Conservation (phyloP, 352 stramenopile species). For the Phytophthora ramorum region DNA sequence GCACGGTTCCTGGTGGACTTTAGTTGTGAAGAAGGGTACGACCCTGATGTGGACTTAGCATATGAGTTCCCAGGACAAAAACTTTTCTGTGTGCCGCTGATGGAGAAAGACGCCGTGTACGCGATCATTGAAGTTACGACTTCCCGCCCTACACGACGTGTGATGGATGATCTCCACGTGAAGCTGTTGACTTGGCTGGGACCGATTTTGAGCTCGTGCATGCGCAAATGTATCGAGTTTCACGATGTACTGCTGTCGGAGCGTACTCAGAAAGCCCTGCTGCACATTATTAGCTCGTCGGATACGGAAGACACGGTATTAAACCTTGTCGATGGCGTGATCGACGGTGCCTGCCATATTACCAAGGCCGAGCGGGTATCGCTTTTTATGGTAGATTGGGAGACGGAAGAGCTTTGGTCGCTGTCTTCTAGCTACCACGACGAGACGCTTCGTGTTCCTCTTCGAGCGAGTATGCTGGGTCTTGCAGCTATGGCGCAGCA, state of each 20-base stretch:
- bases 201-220: conserved; percentile 81
- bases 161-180: conserved; percentile 72
- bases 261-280: conserved; percentile 82
- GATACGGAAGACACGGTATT: conserved; percentile 86
- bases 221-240: conserved; percentile 89
- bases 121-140: conserved; percentile 78
- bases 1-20: conserved; percentile 56
- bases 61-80: conserved; percentile 69
- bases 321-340: conserved; percentile 86
- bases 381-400: conserved; percentile 88
- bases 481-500: conserved; percentile 61
- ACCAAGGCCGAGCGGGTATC: conserved; percentile 79
- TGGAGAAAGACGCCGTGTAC: conserved; percentile 81
- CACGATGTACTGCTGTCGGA: conserved; percentile 85
- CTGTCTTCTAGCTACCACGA: conserved; percentile 80
- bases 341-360: conserved; percentile 82
- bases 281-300: conserved; percentile 88
- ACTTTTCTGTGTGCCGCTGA: conserved; percentile 73
- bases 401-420: conserved; percentile 84
- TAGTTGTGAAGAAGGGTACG: conserved; percentile 50
- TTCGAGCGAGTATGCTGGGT: conserved; percentile 67
- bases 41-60: conserved; percentile 71
- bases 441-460: conserved; percentile 67
- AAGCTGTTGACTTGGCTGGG: conserved; percentile 83
- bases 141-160: conserved; percentile 37